These are phyloP conservation scores for Vicia sativa DNA, from an alignment of 306 rosid species.

Conservation along the genomic window DNA sequence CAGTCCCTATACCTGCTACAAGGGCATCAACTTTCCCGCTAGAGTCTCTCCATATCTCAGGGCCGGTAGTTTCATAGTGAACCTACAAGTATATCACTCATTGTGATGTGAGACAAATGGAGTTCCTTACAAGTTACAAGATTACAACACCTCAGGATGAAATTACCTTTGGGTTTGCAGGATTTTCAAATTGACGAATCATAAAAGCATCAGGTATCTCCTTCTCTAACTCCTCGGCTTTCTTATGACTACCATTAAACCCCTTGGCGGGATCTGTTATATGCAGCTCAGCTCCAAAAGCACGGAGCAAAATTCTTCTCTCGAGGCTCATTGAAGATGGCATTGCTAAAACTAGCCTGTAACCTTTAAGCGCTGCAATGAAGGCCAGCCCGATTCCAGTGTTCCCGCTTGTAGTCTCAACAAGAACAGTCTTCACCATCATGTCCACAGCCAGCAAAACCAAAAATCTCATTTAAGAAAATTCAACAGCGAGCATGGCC, in stretches of 20 bases:
- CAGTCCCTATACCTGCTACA: slow-evolving; percentile 71
- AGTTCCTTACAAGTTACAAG: neutral
- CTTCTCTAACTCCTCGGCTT: slow-evolving; percentile 50
- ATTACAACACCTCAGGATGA: neutral
- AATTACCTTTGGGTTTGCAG: slow-evolving; percentile 66
- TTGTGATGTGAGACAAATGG: no score
- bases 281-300: slow-evolving; percentile 72
- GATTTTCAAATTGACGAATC: slow-evolving; percentile 59
- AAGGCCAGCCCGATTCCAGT: slow-evolving; percentile 75
- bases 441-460: neutral
- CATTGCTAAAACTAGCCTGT: slow-evolving; percentile 58
- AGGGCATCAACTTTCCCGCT: slow-evolving; percentile 65
- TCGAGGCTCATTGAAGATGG: slow-evolving; percentile 61
- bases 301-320: slow-evolving; percentile 64
- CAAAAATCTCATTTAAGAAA: slow-evolving; percentile 7
- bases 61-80: slow-evolving; percentile 84
- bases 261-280: slow-evolving; percentile 62
- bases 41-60: slow-evolving; percentile 82
- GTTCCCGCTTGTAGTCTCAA: slow-evolving; percentile 76
- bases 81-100: no score
- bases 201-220: slow-evolving; percentile 56
- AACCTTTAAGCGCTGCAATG: slow-evolving; percentile 71
- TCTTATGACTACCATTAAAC: slow-evolving; percentile 47
- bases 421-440: slow-evolving; percentile 56
- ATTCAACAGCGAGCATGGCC: no score